Base-by-base conservation (phyloP, 116 monocot species). In the Dioscorea cayenensis region DNA sequence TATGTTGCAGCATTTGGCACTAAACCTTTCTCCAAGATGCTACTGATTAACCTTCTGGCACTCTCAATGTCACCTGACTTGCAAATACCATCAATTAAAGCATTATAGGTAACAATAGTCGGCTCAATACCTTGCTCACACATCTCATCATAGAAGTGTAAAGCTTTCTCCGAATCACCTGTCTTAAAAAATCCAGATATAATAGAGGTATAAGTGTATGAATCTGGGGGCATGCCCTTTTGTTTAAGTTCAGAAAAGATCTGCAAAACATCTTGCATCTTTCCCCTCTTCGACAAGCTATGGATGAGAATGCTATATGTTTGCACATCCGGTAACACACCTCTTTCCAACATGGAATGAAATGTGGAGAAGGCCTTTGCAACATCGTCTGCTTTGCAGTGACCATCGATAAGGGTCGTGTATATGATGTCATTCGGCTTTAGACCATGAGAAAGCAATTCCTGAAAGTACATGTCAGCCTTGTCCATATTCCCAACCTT, bases 41-140 rank as follows among this genome's bases (percentile, higher is more conserved):
- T 50, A 62, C 65, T 58, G 75, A 95, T 87, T 58, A 80, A 48
- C 25, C 70, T 75, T 71, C 66, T 75, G 7, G 91, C 86, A 80
- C 78, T 66, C 14, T 86, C 71, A 59, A 91, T 20, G 77, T 84
- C 64, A 60, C 89, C 86, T 11, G 77, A 76, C 71, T 83, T 95
- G 75, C 77, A 82, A 75, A 84, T 43, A 10, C 95, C 91, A 79
- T 88, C 84, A 36, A 95, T 77, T 23, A 95, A 61, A 61, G 77
- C 63, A 84, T 95, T 95, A 65, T 89, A 89, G 7, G 79, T 89
- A 14, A 91, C 73, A 58, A 95, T 82, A 74, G 69, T 87, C 77
- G 91, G 95, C 25, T 82, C 73, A 73, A 95, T 60, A 36, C 89
- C 83, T 68, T 81, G 76, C 14, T 22, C 37, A 35, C 29, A 49